Evolutionary conservation across 208 protist genomes (phyloP).

Genomic region (Crithidia acanthocephali): DNA sequence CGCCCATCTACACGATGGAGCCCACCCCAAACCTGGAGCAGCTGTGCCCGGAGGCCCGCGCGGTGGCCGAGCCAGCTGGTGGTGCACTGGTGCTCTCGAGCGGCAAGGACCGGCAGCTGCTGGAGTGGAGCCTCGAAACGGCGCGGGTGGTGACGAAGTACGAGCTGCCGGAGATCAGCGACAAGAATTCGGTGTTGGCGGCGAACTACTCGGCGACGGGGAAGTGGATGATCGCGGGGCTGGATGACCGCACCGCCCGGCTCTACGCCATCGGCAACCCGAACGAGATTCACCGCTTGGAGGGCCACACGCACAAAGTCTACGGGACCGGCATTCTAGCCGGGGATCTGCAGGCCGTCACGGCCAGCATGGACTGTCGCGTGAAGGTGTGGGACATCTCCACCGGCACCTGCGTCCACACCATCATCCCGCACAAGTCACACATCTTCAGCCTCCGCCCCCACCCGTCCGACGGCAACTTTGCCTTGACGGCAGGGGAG

Average conservation of each 20-base stretch:
- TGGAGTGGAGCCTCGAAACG: conserved; percentile 38
- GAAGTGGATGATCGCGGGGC: conserved; percentile 35
- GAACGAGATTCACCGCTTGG: conserved; percentile 27
- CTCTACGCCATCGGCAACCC: conserved; percentile 34
- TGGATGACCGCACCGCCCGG: conserved; percentile 39
- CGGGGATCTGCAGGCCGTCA: conserved; percentile 39
- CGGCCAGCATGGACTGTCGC: conserved; percentile 61
- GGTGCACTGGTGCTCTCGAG: conserved; percentile 30
- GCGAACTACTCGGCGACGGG: conserved; percentile 29
- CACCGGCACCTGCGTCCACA: conserved; percentile 36
- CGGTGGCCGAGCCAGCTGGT: conserved; percentile 16
- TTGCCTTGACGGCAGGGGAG: conserved; percentile 59
- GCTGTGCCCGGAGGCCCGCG: conserved; percentile 25
- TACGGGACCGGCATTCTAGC: conserved; percentile 53
- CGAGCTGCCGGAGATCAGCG: conserved; percentile 19
- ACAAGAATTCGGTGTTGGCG: conserved; percentile 27
- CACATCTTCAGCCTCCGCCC: conserved; percentile 64
- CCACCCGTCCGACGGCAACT: conserved; percentile 37
- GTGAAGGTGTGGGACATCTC: conserved; percentile 66
- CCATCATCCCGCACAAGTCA: conserved; percentile 37
- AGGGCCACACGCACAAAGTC: conserved; percentile 64
- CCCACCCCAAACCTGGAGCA: conserved; percentile 19
- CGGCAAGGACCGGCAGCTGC: conserved; percentile 33
- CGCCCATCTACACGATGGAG: conserved; percentile 53
- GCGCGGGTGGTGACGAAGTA: conserved; percentile 28